Percentiles rank a stretch among this genome's conserved stretches.
phyloP scores from a whole-genome alignment of 176 grass and related monocot genomes.

The Oryza meridionalis region DNA sequence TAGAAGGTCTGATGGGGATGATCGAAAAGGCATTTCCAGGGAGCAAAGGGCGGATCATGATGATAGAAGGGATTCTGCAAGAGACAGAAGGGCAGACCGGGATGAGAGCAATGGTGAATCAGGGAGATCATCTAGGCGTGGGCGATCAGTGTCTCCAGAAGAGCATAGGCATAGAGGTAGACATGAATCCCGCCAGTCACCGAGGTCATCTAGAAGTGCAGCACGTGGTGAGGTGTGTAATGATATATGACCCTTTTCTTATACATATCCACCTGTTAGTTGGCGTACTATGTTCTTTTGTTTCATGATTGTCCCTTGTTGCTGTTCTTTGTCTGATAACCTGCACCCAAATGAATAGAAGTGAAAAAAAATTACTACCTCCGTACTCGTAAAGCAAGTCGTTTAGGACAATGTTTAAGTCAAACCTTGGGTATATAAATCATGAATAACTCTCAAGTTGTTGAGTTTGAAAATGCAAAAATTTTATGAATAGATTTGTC shows the following conservation, averaged over 20 bases:
- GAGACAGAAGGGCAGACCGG: conserved; percentile 36
- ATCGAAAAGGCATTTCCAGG: conserved; percentile 37
- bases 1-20: conserved; percentile 42
- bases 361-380: no score
- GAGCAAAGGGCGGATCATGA: conserved; percentile 40
- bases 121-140: conserved; percentile 52
- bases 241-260: conserved; percentile 45
- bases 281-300: conserved; percentile 2
- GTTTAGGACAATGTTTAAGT: no score
- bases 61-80: conserved; percentile 43
- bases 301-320: conserved; percentile 25
- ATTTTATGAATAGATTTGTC: no score
- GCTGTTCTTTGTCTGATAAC: conserved; percentile 1
- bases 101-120: conserved; percentile 51
- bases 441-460: no score
- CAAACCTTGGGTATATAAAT: no score
- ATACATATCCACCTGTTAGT: not conserved
- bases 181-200: conserved; percentile 52
- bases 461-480: no score
- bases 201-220: conserved; percentile 46
- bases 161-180: conserved; percentile 44
- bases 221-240: conserved; percentile 65
- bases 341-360: not conserved
- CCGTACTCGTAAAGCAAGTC: no score
- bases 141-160: conserved; percentile 56